A percentile compares a stretch with the other conserved stretches of the same genome.
Evolutionary conservation across 2,329 filamentous ascomycete genomes (phyloP).

Genomic region (Fusarium fracticaudum): DNA sequence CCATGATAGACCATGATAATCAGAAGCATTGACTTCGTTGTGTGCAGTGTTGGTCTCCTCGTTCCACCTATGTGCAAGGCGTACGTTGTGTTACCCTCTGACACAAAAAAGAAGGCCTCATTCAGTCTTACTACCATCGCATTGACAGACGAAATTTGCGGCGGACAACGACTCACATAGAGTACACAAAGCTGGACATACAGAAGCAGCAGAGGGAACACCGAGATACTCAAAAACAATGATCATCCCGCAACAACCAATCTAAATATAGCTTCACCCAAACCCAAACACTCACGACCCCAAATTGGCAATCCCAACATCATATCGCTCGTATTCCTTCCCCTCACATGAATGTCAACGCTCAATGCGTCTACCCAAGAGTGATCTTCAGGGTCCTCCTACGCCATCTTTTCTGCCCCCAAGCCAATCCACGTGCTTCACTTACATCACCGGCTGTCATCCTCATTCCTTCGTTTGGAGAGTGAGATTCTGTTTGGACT

Average conservation of each 20-base stretch:
- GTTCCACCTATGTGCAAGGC: neutral
- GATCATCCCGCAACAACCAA: neutral
- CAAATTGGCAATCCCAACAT: neutral
- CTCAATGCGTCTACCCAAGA: constrained; percentile 11
- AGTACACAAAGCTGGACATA: neutral
- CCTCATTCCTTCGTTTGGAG: neutral
- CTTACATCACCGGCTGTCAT: constrained; percentile 1
- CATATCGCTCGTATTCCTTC: constrained; percentile 21
- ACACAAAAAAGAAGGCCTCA: neutral
- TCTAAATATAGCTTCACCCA: neutral
- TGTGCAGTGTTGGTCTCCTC: neutral
- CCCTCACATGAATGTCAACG: neutral
- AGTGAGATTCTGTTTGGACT: neutral
- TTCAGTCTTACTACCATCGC: neutral
- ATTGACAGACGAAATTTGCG: neutral
- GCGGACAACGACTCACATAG: neutral
- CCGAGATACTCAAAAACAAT: neutral
- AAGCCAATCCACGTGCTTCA: constrained; percentile 13
- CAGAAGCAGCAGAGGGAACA: neutral
- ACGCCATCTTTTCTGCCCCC: constrained; percentile 6
- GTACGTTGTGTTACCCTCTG: neutral
- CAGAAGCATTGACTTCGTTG: neutral
- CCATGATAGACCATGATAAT: neutral
- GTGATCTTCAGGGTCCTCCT: constrained; percentile 3
- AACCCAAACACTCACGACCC: neutral